phyloP scores from a whole-genome alignment of 2,329 filamentous ascomycete genomes.

The Diaporthe destruens region DNA sequence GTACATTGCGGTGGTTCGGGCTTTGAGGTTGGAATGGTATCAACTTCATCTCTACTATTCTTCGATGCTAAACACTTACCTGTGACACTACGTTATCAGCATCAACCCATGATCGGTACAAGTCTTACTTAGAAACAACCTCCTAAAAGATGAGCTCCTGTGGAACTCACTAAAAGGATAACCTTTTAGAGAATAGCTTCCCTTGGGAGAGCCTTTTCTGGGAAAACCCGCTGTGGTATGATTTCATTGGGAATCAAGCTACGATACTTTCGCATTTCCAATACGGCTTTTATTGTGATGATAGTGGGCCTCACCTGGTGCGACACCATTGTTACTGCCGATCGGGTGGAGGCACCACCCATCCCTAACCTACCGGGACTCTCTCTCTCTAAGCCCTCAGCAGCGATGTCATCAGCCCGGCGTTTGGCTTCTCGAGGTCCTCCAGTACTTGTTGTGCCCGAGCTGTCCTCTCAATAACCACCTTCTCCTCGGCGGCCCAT shows the following conservation, averaged over 20 bases:
- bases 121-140: too few species aligned
- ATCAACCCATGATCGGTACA: too few species aligned
- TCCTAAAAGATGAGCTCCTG: too few species aligned
- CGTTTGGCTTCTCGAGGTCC: conserved; percentile 51
- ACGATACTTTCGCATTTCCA: too few species aligned
- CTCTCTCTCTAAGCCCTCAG: conserved; percentile 41
- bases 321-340: conserved; percentile 3
- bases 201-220: too few species aligned
- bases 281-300: too few species aligned
- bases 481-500: conserved; percentile 68
- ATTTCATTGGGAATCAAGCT: too few species aligned
- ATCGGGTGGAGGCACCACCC: not conserved
- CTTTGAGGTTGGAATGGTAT: conserved; percentile 2
- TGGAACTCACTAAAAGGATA: too few species aligned
- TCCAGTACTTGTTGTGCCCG: conserved; percentile 67
- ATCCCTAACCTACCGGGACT: not conserved
- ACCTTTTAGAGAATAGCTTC: too few species aligned
- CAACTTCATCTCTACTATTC: not conserved
- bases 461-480: conserved; percentile 64
- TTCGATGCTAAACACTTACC: too few species aligned
- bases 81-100: too few species aligned
- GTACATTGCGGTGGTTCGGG: not conserved
- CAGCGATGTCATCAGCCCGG: conserved; percentile 36
- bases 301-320: not conserved
- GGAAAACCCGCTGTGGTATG: too few species aligned